Evolutionary conservation across 768 basidiomycete species (phyloP), one percentile per base, ranked within the genome.

Genomic region (Tubosaeta sp.): DNA sequence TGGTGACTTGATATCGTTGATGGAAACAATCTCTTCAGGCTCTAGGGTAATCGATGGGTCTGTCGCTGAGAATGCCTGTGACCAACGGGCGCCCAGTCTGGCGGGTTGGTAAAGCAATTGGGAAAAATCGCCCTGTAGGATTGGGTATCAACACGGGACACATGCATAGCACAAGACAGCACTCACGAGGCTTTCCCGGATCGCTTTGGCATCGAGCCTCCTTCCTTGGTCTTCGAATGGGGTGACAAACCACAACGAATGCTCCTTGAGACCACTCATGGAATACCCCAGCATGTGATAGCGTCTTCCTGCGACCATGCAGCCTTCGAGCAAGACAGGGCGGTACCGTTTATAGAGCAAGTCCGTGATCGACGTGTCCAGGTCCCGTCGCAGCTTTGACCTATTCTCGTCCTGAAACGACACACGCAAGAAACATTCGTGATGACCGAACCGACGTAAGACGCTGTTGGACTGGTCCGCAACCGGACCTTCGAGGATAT

Each of bases 31-130:
- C 56, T 79, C 69, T 14, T 71, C 47, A 12, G 51, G 50, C 29
- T 60, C 49, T 19, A 80, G 63, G 4, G 66, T 60, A 14, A 79
- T 65, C 0, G 74, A 77, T 0, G 79, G 73, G 39, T 80, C 76
- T 0, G 79, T 79, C 1, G 77, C 70, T 1, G 79, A 76, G 59
- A 82, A 81, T 1, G 76, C 78, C 59, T 81, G 80, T 26, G 76
- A 71, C 74, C 81, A 76, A 22, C 79, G 71, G n/a, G 79, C 79
- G 6, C 71, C 79, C 10, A 76, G 72, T 38, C 76, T 68, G 11
- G 79, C 76, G n/a, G 79, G 80, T 46, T 71, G 66, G 45, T 67
- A 50, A 16, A 52, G 29, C 43, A 77, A 59, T 14, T 56, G 59
- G 17, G 73, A 66, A 55, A 76, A 76, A 52, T 76, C 68, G 1